Base-by-base conservation (phyloP, 768 basidiomycete genomes). In the Leccinum imitatum region DNA sequence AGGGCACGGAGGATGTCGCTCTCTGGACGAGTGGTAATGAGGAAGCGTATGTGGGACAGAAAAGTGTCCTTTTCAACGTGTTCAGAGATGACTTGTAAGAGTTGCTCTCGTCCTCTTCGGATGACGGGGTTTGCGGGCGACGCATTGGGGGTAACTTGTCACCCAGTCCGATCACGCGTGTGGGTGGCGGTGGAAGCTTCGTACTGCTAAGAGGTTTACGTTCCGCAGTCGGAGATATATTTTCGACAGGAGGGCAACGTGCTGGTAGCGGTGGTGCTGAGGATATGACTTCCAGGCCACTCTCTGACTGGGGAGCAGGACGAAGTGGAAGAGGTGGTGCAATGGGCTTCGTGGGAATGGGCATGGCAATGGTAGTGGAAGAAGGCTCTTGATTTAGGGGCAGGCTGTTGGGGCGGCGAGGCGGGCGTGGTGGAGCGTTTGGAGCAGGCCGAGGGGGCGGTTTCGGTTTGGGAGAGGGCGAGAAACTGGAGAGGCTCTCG, bases 151-250 rank as follows among this genome's bases (percentile, higher is more conserved):
- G 90, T 15, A 91, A 78, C 65, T 84, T 90, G 64, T 87, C 87
- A 1, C 88, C 87, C 0, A 81, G 76, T 1, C 76, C 88, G 50
- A 91, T 91, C 0, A 78, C 87, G 6, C 91, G 87, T 0, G 85
- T 89, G 0, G 91, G 91, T 0, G 91, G 91, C 0, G 91, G 91
- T 0, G 83, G 88, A 23, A 87, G 80, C 59, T 73, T 80, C 37
- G 71, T 47, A 71, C 65, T 25, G 17, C 68, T 67, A 9, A 67
- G 33, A 27, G 59, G 39, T 63, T 69, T 73, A 21, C 75, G 75
- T 56, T 71, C 73, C 4, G 54, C 61, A 11, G 31, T 53, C 21
- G 55, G 56, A 2, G 69, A 67, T 6, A 69, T 63, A 2, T 62
- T 71, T 33, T 71, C 76, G 3, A 62, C 41, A 23, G 52, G 10